A percentile compares a stretch with the other conserved stretches of the same genome.
Evolutionary conservation across 352 stramenopile species (phyloP).

Genomic region (Phytophthora pseudosyringae): DNA sequence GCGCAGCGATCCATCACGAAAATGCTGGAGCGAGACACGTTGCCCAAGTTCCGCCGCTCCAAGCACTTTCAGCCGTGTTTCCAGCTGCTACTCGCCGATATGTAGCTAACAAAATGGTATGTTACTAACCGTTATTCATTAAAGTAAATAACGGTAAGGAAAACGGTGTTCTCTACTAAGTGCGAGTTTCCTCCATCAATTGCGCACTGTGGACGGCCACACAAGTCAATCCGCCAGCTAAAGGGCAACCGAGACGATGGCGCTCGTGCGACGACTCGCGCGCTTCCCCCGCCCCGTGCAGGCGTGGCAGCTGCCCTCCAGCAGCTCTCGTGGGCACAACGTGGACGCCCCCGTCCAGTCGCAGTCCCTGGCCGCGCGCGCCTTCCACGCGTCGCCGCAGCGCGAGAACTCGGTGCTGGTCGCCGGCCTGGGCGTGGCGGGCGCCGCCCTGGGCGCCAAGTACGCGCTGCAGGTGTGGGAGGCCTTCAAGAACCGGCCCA

Average conservation of each 20-base stretch:
- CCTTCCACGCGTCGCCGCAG: slow-evolving; percentile 70
- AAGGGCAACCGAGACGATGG: slow-evolving; percentile 13
- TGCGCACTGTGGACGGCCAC: background rate
- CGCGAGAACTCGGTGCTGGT: slow-evolving; percentile 71
- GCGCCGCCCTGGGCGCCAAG: slow-evolving; percentile 74
- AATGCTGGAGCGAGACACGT: slow-evolving; percentile 78
- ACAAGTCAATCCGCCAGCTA: background rate
- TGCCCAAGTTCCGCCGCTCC: slow-evolving; percentile 75
- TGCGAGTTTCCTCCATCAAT: slow-evolving; percentile 7
- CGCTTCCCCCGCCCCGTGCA: slow-evolving; percentile 25
- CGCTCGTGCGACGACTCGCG: slow-evolving; percentile 38
- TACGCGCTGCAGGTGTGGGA: slow-evolving; percentile 84
- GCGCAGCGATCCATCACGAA: slow-evolving; percentile 75
- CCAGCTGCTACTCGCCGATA: slow-evolving; percentile 42
- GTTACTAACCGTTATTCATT: no score
- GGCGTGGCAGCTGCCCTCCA: slow-evolving; percentile 22
- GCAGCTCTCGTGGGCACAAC: background rate
- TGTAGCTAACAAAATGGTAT: slow-evolving; percentile 15
- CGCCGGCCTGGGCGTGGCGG: slow-evolving; percentile 71
- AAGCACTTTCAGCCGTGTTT: slow-evolving; percentile 63
- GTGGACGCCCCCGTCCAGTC: slow-evolving; percentile 5
- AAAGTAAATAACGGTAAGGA: background rate
- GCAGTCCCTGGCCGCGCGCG: slow-evolving; percentile 33
- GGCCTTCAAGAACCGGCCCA: slow-evolving; percentile 76
- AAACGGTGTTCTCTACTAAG: slow-evolving; percentile 2